Conservation (phyloP, 371 early-diverging fungal species). For the Lichtheimia ornata region DNA sequence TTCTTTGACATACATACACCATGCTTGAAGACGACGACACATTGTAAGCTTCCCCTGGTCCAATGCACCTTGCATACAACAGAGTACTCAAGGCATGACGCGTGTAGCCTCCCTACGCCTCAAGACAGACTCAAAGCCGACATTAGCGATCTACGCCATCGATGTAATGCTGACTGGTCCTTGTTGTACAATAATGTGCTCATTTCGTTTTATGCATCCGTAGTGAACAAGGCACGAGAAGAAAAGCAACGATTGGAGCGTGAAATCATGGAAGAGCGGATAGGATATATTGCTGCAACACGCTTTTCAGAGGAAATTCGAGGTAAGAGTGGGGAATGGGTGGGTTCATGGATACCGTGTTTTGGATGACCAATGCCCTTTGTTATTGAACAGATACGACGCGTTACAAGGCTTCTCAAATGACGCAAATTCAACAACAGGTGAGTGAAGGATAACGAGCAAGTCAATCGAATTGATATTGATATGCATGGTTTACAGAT, state of each 20-base stretch:
- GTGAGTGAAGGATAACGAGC: constrained; percentile 7
- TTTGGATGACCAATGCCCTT: not conserved
- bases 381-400: constrained; percentile 28
- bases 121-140: constrained; percentile 19
- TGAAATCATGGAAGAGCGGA: constrained; percentile 34
- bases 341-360: not conserved
- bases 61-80: not conserved
- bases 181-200: not conserved
- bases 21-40: constrained; percentile 2
- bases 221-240: constrained; percentile 27
- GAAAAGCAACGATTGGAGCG: constrained; percentile 24
- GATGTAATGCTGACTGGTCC: constrained; percentile 14
- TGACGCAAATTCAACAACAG: constrained; percentile 27
- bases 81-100: not conserved
- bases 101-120: constrained; percentile 17
- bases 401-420: constrained; percentile 18
- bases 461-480: no score
- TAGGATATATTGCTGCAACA: constrained; percentile 25
- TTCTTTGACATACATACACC: not conserved
- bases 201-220: not conserved
- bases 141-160: constrained; percentile 15
- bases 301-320: constrained; percentile 24
- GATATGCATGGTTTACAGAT: constrained; percentile 13
- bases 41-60: not conserved
- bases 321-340: constrained; percentile 16